Evolutionary conservation across 805 yeast species (phyloP).

Genomic region (Suhomyces canberraensis): DNA sequence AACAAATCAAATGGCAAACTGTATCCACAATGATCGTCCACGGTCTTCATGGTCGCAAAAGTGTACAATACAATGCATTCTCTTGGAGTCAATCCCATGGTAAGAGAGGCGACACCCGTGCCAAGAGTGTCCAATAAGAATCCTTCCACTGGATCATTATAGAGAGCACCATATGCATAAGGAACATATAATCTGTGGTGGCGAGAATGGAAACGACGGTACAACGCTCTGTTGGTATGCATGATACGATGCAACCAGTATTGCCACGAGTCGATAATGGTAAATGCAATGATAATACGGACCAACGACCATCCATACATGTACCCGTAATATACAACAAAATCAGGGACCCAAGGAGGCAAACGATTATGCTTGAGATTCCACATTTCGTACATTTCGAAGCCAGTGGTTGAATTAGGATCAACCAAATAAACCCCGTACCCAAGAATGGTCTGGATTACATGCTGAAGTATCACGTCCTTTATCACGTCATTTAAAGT

Average conservation of each 20-base stretch:
- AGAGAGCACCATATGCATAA: conserved; percentile 93
- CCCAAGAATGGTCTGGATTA: conserved; percentile 78
- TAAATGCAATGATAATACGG: conserved; percentile 61
- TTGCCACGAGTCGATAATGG: conserved; percentile 92
- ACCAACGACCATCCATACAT: conserved; percentile 59
- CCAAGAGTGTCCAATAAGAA: conserved; percentile 89
- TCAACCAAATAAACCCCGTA: conserved; percentile 53
- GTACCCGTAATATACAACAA: conserved; percentile 50
- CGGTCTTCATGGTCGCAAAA: conserved; percentile 92
- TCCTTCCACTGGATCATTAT: conserved; percentile 93
- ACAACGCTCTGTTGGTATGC: conserved; percentile 78
- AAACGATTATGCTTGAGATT: conserved; percentile 33
- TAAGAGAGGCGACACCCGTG: conserved; percentile 74
- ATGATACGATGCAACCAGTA: conserved; percentile 82
- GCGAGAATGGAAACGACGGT: conserved; percentile 83
- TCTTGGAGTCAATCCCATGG: conserved; percentile 65
- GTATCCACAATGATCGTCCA: conserved; percentile 99
- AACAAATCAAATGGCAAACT: conserved; percentile 87
- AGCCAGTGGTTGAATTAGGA: conserved; percentile 49
- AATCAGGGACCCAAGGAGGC: conserved; percentile 45
- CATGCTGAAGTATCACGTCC: conserved; percentile 84
- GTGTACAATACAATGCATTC: conserved; percentile 74
- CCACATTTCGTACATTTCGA: conserved; percentile 49
- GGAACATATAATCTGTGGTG: conserved; percentile 95
- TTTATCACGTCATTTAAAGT: conserved; percentile 62